Evolutionary conservation across 306 rosid species (phyloP), one percentile per base, ranked within the genome.

Genomic region (Lathyrus sativus): DNA sequence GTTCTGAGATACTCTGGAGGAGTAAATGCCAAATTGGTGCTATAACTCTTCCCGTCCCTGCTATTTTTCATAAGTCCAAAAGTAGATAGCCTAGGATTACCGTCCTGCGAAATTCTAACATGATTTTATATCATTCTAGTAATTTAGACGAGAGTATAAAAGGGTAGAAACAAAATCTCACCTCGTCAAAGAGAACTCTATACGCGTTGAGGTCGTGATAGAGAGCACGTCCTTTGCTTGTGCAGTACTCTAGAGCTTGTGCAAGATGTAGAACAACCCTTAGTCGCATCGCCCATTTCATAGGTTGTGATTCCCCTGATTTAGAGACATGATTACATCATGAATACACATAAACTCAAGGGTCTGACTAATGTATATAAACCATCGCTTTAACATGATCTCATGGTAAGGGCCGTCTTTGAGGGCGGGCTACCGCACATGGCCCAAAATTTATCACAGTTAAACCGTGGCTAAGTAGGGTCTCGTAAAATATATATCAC

Each of bases 1-100:
- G 89, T 90, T 87, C 96, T 82, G 51, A 90, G 82, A 81, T 90
- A 90, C 69, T 89, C 96, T 12, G 96, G 96, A 59, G 96, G 96
- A 62, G 96, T 89, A 79, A 89, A 89, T 22, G 96, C 96, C 80
- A 87, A 75, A 81, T 89, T 89, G 65, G 96, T 89, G 73, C 92
- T 87, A 62, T 86, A 89, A 77, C 96, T 89, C 80, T 89, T 89
- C 73, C 96, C 96, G 18, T 86, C 96, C 80, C 96, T 79, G 68
- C 92, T 89, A 72, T 89, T 89, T 74, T 89, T 89, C 96, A 89
- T 89, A 31, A 87, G 83, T 68, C 96, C 96, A 74, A 86, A 89
- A 74, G 72, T 86, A 2, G 96, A 89, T 67, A 89, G 86, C 80
- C 96, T 86, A 42, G 96, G 87, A 87, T 85, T 89, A 70, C 88